Conservation (phyloP, 2,329 filamentous ascomycete genomes). For the Neofusicoccum parvum region DNA sequence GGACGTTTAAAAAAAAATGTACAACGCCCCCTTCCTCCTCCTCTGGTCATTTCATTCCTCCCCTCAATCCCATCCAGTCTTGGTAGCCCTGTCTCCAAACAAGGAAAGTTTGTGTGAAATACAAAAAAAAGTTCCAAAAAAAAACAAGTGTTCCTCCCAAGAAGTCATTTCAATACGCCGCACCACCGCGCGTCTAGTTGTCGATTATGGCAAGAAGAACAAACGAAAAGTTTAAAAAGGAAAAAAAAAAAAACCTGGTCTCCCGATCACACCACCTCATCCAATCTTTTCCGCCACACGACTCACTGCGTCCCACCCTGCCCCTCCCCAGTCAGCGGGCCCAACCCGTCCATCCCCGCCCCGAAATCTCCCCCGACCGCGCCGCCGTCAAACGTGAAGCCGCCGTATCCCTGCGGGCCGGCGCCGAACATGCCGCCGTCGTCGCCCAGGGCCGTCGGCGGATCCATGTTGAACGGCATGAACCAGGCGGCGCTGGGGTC, state of each 20-base stretch:
- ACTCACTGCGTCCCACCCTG: background rate
- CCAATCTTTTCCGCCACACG: background rate
- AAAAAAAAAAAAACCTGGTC: background rate
- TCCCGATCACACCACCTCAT: background rate
- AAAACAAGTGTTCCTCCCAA: too few species aligned
- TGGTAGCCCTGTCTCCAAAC: too few species aligned
- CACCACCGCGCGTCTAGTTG: too few species aligned
- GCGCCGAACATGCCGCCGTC: conserved; percentile 32
- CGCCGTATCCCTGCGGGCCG: conserved; percentile 2
- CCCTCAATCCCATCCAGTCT: too few species aligned
- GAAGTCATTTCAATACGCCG: too few species aligned
- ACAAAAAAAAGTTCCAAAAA: too few species aligned
- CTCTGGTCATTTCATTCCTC: too few species aligned
- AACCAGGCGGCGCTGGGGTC: conserved; percentile 74
- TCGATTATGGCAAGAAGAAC: too few species aligned
- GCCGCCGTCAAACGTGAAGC: conserved; percentile 4
- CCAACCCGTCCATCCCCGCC: conserved; percentile 8
- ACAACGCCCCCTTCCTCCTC: too few species aligned
- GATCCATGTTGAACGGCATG: conserved; percentile 88
- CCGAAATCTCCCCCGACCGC: background rate
- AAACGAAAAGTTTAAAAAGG: background rate
- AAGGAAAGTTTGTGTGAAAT: too few species aligned
- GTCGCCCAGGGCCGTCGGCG: conserved; percentile 52
- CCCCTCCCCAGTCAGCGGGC: background rate
- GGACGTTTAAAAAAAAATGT: too few species aligned